Evolutionary conservation across 495 filamentous ascomycete genomes (phyloP).

Genomic region (Thozetella sp.): DNA sequence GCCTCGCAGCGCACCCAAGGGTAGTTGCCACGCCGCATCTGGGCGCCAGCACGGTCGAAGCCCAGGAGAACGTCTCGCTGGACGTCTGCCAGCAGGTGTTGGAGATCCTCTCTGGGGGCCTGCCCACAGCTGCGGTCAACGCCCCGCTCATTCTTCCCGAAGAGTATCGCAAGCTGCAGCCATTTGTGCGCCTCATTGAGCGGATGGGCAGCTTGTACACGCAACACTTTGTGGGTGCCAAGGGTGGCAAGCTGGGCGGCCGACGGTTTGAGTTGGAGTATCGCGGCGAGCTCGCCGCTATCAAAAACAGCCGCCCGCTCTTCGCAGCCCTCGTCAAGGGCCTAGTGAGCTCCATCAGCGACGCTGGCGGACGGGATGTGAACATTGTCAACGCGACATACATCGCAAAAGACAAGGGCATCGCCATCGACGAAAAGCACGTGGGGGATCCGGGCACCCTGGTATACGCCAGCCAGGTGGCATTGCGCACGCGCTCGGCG

Average conservation of each 20-base stretch:
- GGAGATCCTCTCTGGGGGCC: constrained; percentile 62
- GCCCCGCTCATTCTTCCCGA: constrained; percentile 73
- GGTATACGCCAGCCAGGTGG: constrained; percentile 63
- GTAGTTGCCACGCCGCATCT: constrained; percentile 74
- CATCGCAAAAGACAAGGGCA: constrained; percentile 68
- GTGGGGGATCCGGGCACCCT: constrained; percentile 49
- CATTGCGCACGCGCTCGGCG: constrained; percentile 37
- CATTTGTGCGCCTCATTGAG: constrained; percentile 68
- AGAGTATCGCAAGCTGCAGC: constrained; percentile 69
- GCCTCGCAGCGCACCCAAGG: constrained; percentile 60
- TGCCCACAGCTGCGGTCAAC: constrained; percentile 72
- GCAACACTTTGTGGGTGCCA: constrained; percentile 59
- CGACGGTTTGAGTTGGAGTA: constrained; percentile 71
- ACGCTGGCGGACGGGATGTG: constrained; percentile 60
- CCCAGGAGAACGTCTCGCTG: constrained; percentile 73
- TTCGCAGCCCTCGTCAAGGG: constrained; percentile 73
- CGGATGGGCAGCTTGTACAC: constrained; percentile 72
- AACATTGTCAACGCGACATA: constrained; percentile 76
- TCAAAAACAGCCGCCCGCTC: constrained; percentile 68
- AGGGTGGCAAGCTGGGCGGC: constrained; percentile 34
- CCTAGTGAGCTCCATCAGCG: constrained; percentile 59
- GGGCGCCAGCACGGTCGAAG: constrained; percentile 74
- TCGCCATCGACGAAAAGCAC: constrained; percentile 67
- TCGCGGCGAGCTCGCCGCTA: constrained; percentile 61
- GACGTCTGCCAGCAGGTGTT: constrained; percentile 77